Percentiles rank a stretch among this genome's conserved stretches.
Conservation (phyloP, 805 yeast species). For the Kregervanrija fluxuum region DNA sequence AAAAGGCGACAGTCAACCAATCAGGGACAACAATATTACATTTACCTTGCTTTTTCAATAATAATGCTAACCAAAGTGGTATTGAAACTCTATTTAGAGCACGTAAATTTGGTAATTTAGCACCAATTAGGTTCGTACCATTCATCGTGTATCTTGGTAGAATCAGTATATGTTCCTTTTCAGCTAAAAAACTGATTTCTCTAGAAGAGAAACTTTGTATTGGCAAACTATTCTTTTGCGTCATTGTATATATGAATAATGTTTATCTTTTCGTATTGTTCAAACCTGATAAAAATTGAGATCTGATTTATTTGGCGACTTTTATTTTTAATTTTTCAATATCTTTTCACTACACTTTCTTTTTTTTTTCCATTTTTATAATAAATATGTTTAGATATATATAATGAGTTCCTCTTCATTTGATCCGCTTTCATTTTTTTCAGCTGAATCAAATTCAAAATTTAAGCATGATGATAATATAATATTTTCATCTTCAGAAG, state of each 20-base stretch:
- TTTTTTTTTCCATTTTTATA: background rate
- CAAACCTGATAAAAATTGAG: background rate
- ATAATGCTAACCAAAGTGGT: slow-evolving; percentile 83
- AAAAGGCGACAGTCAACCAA: slow-evolving; percentile 59
- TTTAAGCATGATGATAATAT: no score
- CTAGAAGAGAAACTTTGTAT: slow-evolving; percentile 58
- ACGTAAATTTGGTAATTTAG: slow-evolving; percentile 47
- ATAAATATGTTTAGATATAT: slow-evolving; percentile 29
- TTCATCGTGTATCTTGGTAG: slow-evolving; percentile 74
- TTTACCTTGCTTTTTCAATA: slow-evolving; percentile 76
- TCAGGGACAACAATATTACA: slow-evolving; percentile 81
- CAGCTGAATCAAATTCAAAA: no score
- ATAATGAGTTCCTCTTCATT: no score
- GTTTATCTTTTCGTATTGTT: background rate
- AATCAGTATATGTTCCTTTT: slow-evolving; percentile 64
- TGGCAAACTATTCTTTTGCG: slow-evolving; percentile 23
- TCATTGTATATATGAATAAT: background rate
- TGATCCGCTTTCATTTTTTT: no score
- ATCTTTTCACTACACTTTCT: background rate
- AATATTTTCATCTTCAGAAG: background rate
- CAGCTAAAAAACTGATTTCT: slow-evolving; percentile 80
- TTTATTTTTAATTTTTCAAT: background rate
- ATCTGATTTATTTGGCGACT: background rate
- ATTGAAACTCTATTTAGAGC: slow-evolving; percentile 65
- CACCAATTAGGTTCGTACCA: slow-evolving; percentile 56